phyloP scores from a whole-genome alignment of 345 rosid genomes.

The Eucalyptus cladocalyx region DNA sequence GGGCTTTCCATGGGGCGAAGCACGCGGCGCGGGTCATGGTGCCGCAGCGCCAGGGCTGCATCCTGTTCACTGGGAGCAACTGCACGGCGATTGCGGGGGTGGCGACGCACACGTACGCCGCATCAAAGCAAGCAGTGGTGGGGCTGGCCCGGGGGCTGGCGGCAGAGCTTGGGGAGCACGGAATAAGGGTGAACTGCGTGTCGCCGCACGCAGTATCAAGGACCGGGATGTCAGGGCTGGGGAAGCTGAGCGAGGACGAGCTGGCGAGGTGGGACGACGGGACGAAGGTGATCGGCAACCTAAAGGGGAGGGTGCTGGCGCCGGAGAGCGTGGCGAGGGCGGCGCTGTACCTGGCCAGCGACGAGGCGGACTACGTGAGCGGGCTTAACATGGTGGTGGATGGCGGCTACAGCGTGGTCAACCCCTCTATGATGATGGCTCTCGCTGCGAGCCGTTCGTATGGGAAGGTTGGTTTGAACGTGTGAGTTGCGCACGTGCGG shows the following conservation, averaged over 20 bases:
- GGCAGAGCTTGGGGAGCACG: constrained; percentile 2
- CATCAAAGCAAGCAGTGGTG: constrained; percentile 4
- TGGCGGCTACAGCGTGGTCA: constrained; percentile 12
- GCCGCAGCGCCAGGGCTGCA: neutral
- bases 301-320: constrained; percentile 6
- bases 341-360: constrained; percentile 17
- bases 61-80: neutral
- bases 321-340: constrained; percentile 11
- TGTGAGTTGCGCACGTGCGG: neutral
- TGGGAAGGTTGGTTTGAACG: neutral
- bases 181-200: constrained; percentile 8
- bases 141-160: constrained; percentile 1
- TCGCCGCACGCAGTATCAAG: neutral
- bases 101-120: neutral
- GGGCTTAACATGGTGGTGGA: constrained; percentile 22
- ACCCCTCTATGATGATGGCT: constrained; percentile 5
- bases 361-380: constrained; percentile 24
- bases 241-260: neutral
- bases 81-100: neutral
- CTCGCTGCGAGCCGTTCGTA: neutral
- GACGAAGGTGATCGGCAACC: neutral
- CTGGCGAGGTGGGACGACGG: neutral
- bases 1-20: neutral
- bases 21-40: neutral
- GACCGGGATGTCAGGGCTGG: neutral